Evolutionary conservation across 2,329 filamentous ascomycete genomes (phyloP).

Genomic region (Achaetomium macrosporum): DNA sequence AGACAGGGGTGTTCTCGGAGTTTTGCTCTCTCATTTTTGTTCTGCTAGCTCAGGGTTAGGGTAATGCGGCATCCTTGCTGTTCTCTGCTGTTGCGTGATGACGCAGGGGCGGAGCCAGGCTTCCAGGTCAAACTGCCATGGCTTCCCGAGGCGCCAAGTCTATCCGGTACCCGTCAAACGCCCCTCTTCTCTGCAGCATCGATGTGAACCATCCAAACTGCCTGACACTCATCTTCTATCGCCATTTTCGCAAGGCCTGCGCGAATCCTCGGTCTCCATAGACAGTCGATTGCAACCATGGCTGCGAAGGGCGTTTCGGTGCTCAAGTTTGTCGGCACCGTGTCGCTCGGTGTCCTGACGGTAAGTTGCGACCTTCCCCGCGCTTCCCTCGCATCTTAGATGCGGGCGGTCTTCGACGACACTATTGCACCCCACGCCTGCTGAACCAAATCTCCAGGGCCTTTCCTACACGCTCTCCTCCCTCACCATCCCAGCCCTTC

Average conservation of each 20-base stretch:
- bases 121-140: slow-evolving; percentile 1
- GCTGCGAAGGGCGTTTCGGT: slow-evolving; percentile 64
- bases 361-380: slow-evolving; percentile 46
- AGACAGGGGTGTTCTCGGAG: neutral
- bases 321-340: slow-evolving; percentile 88
- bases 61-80: neutral
- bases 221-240: slow-evolving; percentile 1
- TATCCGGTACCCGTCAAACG: neutral
- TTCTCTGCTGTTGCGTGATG: slow-evolving; percentile 6
- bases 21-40: neutral
- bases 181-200: neutral
- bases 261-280: slow-evolving; percentile 15
- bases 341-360: slow-evolving; percentile 81
- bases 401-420: neutral
- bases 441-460: slow-evolving; percentile 51
- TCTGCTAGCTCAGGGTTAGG: slow-evolving; percentile 1
- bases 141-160: slow-evolving; percentile 3
- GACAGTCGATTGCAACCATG: slow-evolving; percentile 42
- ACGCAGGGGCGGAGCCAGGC: slow-evolving; percentile 4
- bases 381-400: neutral
- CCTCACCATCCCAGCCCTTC: slow-evolving; percentile 72
- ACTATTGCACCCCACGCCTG: neutral
- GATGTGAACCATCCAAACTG: neutral
- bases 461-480: slow-evolving; percentile 78
- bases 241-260: slow-evolving; percentile 16